Percentiles rank a stretch among this genome's conserved stretches.
These are phyloP conservation scores for Pseudonitzschia multiseries DNA, from an alignment of 108 stramenopile genomes.

Conservation along the genomic window DNA sequence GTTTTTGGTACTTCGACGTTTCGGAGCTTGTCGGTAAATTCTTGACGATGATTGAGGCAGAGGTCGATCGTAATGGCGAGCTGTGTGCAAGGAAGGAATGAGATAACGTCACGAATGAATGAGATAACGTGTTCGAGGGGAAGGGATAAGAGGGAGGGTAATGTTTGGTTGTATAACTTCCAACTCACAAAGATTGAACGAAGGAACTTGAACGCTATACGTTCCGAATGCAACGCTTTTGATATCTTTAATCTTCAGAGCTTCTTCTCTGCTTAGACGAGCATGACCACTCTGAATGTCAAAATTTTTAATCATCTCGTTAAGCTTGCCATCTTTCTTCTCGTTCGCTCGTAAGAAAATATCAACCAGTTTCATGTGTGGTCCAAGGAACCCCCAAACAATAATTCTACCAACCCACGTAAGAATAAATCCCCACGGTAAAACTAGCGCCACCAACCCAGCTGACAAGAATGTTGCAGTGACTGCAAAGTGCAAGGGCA, in stretches of 20 bases:
- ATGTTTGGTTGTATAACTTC: not conserved
- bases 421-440: slow-evolving; percentile 70
- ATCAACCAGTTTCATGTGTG: slow-evolving; percentile 71
- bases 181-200: slow-evolving; percentile 40
- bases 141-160: not conserved
- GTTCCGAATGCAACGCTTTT: slow-evolving; percentile 61
- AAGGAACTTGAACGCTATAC: slow-evolving; percentile 41
- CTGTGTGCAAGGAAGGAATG: slow-evolving; percentile 14
- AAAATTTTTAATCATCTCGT: slow-evolving; percentile 30
- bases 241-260: slow-evolving; percentile 68
- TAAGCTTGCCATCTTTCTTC: slow-evolving; percentile 28
- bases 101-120: not conserved
- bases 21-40: slow-evolving; percentile 34
- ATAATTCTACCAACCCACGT: slow-evolving; percentile 53
- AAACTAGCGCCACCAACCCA: slow-evolving; percentile 48
- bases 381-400: slow-evolving; percentile 69
- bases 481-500: slow-evolving; percentile 30
- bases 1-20: not conserved
- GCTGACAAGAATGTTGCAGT: slow-evolving; percentile 49
- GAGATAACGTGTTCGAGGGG: not conserved
- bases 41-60: slow-evolving; percentile 65
- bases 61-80: slow-evolving; percentile 66
- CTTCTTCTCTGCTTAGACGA: slow-evolving; percentile 61
- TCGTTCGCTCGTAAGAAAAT: slow-evolving; percentile 34
- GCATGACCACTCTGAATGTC: slow-evolving; percentile 29